These are phyloP conservation scores for Lunasporangiospora selenospora DNA, from an alignment of 192 early-diverging fungal genomes.

Conservation along the genomic window DNA sequence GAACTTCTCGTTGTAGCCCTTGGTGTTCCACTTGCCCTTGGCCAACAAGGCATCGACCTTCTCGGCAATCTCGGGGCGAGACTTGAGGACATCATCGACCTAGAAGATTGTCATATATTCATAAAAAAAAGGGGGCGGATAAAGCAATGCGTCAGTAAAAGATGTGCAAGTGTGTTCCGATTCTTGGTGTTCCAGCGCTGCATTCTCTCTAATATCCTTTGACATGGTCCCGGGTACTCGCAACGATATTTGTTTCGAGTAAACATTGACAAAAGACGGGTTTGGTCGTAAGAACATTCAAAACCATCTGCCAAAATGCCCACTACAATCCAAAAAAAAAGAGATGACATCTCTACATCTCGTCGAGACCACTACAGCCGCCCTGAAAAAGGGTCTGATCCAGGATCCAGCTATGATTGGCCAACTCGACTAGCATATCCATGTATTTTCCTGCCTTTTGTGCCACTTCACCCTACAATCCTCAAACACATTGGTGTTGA, in stretches of 20 bases:
- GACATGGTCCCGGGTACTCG: too few species aligned
- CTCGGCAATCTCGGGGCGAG: conserved; percentile 90
- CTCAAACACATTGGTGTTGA: conserved; percentile 13
- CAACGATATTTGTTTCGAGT: too few species aligned
- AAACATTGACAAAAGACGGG: too few species aligned
- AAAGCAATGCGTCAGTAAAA: background rate
- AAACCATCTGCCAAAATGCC: too few species aligned
- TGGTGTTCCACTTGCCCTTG: conserved; percentile 90
- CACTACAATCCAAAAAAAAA: too few species aligned
- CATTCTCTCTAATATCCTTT: too few species aligned
- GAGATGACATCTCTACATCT: too few species aligned
- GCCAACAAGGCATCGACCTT: conserved; percentile 91
- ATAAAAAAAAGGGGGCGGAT: background rate
- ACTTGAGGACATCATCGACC: conserved; percentile 93
- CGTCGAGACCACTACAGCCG: too few species aligned
- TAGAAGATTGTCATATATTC: conserved; percentile 28
- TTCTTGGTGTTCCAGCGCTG: too few species aligned
- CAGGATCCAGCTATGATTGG: background rate
- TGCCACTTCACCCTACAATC: background rate
- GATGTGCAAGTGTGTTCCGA: background rate
- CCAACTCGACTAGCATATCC: too few species aligned
- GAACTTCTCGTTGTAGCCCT: conserved; percentile 97
- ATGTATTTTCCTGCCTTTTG: background rate
- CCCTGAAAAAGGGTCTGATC: too few species aligned
- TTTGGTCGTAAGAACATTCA: too few species aligned